Evolutionary conservation across 176 grass and related monocot species (phyloP).

Genomic region (Raddia guianensis): DNA sequence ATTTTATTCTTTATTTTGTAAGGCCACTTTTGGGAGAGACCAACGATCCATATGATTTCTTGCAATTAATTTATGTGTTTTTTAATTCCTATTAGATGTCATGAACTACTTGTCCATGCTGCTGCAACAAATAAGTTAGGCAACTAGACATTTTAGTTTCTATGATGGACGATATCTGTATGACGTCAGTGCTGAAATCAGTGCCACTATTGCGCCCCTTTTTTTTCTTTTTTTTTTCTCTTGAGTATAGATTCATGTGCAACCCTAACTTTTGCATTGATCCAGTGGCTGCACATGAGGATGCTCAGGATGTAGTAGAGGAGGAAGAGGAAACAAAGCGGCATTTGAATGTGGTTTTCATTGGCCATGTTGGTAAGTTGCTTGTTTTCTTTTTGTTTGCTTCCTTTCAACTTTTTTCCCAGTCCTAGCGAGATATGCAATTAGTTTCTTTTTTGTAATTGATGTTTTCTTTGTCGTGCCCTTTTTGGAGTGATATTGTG

Average conservation of each 20-base stretch:
- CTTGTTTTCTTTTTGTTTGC: background rate
- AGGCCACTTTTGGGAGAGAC: background rate
- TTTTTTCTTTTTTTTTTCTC: background rate
- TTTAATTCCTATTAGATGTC: background rate
- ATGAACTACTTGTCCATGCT: constrained; percentile 17
- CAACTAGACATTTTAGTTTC: background rate
- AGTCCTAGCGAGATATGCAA: background rate
- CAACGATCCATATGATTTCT: background rate
- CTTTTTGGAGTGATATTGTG: background rate
- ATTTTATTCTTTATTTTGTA: background rate
- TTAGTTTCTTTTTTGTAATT: background rate
- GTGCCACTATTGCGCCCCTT: background rate
- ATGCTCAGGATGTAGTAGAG: constrained; percentile 45
- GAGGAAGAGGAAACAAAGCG: constrained; percentile 61
- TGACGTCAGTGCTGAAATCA: background rate
- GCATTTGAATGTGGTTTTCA: constrained; percentile 97
- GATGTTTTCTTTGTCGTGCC: background rate
- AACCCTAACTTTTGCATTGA: constrained; percentile 13
- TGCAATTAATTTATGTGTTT: background rate
- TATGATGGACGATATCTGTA: background rate
- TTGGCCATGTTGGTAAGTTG: constrained; percentile 89
- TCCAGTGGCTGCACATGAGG: constrained; percentile 52
- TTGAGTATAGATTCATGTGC: background rate
- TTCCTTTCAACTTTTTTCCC: background rate
- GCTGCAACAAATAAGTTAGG: background rate